Conservation (phyloP, 2,329 filamentous ascomycete genomes). For the Cercospora citrullina region DNA sequence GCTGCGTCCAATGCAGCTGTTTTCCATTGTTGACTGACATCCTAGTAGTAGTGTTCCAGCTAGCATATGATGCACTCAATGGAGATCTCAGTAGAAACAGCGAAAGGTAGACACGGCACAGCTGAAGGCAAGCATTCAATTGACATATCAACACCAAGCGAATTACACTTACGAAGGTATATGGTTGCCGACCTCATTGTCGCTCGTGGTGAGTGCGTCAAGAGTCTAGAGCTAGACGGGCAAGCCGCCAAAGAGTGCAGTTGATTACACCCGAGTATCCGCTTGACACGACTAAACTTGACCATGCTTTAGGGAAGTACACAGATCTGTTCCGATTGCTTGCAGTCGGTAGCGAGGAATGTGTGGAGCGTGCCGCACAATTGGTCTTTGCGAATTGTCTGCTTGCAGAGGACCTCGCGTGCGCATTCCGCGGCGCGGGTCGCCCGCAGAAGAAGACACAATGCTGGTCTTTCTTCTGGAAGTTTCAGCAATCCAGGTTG, state of each 20-base stretch:
- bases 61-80: not conserved
- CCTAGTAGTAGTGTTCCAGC: not conserved
- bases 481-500: not conserved
- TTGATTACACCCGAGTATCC: slow-evolving; percentile 13
- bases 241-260: slow-evolving; percentile 25
- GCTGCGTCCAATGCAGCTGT: slow-evolving; percentile 49
- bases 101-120: slow-evolving; percentile 11
- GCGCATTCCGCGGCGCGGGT: slow-evolving; percentile 17
- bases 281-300: slow-evolving; percentile 12
- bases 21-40: slow-evolving; percentile 34
- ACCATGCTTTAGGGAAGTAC: slow-evolving; percentile 19
- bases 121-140: slow-evolving; percentile 6
- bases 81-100: slow-evolving; percentile 1
- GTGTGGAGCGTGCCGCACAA: slow-evolving; percentile 23
- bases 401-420: slow-evolving; percentile 27
- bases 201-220: slow-evolving; percentile 9
- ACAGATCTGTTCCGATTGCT: slow-evolving; percentile 20
- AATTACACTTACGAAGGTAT: slow-evolving; percentile 20
- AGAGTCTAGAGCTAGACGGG: slow-evolving; percentile 19
- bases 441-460: slow-evolving; percentile 1
- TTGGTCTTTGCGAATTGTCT: slow-evolving; percentile 26
- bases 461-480: slow-evolving; percentile 13
- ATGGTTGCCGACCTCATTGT: slow-evolving; percentile 27
- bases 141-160: slow-evolving; percentile 12
- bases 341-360: slow-evolving; percentile 33